Base-by-base conservation (phyloP, 306 rosid genomes). In the Macrotyloma uniflorum region DNA sequence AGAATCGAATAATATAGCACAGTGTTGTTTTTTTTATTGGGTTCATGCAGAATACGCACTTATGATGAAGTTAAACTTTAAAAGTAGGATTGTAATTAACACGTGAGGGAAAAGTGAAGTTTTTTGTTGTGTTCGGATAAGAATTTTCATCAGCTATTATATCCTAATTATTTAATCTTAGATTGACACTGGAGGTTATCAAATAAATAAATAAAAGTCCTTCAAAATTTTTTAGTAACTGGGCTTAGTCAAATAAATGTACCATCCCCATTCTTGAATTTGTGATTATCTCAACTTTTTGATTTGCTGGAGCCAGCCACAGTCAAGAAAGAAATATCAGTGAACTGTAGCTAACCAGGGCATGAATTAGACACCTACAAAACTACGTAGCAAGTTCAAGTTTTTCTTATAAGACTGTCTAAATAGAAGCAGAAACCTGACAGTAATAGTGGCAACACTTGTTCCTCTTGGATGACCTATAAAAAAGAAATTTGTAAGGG, bases 191-290 rank as follows among this genome's bases (percentile, higher is more conserved):
- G 54, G 54, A 5, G 22, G 6, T 8, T 4, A n/a, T 47, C 8
- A 47, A 47, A 59, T 11, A 28, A 61, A 55, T 22, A 54, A 49
- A n/a, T 28, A 51, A 49, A 55, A 58, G 36, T 8, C 59, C 22
- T 36, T 72, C 11, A 24, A 72, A 47, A 58, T 28, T 53, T 47
- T 5, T 23, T 45, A 14, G 28, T 18, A 32, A 33, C 14, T 16
- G 15, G 64, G 75, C 20, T 28, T 8, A 6, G 45, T 81, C 36
- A 20, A 38, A 43, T 79, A 59, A 36, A 36, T 28, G 28, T 91
- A 93, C 96, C 88, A 80, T 70, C 86, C 83, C 98, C 98, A 93
- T 90, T 93, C 96, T 84, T 86, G 88, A 83, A 93, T 78, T 69
- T 89, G 94, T 36, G 87, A 84, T 83, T 90, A 94, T 88, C 98